Evolutionary conservation across 768 basidiomycete species (phyloP), one percentile per base, ranked within the genome.

Genomic region (Asterophora parasitica): DNA sequence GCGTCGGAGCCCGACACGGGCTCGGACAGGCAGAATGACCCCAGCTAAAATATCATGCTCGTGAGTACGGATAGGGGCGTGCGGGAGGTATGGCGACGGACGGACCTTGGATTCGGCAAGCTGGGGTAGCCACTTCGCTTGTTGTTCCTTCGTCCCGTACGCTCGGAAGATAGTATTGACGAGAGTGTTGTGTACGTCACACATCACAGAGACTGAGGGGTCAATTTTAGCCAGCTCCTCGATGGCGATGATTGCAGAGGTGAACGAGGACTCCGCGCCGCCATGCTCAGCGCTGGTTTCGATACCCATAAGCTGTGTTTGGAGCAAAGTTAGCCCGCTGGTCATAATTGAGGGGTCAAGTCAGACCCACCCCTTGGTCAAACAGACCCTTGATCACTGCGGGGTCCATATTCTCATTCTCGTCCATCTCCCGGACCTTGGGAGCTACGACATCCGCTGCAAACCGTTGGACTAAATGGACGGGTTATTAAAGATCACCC

Each of bases 131-230:
- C 88, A 99, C 57, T 86, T 87, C 48, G 85, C 83, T 63, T 92
- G 79, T 61, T 98, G 87, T 58, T 84, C 87, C 53, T 87, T 75
- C 6, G 81, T 86, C 1, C 83, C 95, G 60, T 96, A 88, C 57
- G 81, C 82, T 49, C 95, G 82, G 57, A 98, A 66, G 56, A 98
- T 85, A 30, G 95, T 96, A 70, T 97, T 95, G 54, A 97, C 91
- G 32, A 99, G 82, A 10, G 96, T 99, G 65, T 98, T 98, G 76
- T 99, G 96, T 4, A 99, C 96, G 61, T 99, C 96, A 56, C 91
- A 94, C 65, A 95, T 70, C 20, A 98, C 96, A 4, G 94, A 96
- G 12, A 99, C 95, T 3, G 90, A 90, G 0, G 96, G 92, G 64
- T 99, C 96, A 31, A 97, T 75, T 60, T 90, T 93, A 28, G 96